phyloP scores from a whole-genome alignment of 2,329 filamentous ascomycete species.

The Diaporthe citrichinensis region DNA sequence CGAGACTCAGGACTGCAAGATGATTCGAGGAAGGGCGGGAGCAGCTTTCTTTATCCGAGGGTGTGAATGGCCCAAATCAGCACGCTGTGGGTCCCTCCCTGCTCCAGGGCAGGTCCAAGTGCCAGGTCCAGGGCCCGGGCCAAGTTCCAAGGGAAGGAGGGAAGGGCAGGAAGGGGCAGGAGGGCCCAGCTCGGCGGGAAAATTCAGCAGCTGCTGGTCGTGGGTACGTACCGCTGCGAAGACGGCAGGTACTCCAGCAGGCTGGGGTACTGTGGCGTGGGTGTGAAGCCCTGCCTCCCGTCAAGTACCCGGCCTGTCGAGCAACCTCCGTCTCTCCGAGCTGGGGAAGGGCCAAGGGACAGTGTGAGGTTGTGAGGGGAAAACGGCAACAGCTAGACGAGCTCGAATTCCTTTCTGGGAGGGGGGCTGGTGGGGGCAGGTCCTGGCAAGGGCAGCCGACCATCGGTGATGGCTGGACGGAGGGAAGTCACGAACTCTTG shows the following conservation, averaged over 20 bases:
- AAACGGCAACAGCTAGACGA: constrained; percentile 17
- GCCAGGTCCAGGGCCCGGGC: constrained; percentile 13
- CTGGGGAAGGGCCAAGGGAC: not conserved
- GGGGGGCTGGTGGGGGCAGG: constrained; percentile 14
- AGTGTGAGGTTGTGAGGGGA: constrained; percentile 22
- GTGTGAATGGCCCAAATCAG: constrained; percentile 41
- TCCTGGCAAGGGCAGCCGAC: constrained; percentile 29
- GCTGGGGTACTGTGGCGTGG: not conserved
- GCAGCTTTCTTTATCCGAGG: constrained; percentile 39
- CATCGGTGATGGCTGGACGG: constrained; percentile 25
- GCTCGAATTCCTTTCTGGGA: constrained; percentile 7
- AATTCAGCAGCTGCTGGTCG: constrained; percentile 6
- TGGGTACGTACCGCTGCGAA: not conserved
- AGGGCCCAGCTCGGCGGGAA: constrained; percentile 21
- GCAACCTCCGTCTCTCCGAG: not conserved
- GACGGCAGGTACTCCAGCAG: not conserved
- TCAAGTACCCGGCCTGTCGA: not conserved
- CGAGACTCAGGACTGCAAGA: constrained; percentile 33
- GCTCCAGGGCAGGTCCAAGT: constrained; percentile 20
- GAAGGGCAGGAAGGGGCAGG: constrained; percentile 4
- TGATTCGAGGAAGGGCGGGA: constrained; percentile 42
- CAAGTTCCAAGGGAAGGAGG: constrained; percentile 7
- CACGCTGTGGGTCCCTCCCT: constrained; percentile 29
- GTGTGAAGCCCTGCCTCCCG: not conserved
- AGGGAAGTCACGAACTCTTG: not conserved